Conservation (phyloP, 345 rosid species). For the Hypericum androsaemum region DNA sequence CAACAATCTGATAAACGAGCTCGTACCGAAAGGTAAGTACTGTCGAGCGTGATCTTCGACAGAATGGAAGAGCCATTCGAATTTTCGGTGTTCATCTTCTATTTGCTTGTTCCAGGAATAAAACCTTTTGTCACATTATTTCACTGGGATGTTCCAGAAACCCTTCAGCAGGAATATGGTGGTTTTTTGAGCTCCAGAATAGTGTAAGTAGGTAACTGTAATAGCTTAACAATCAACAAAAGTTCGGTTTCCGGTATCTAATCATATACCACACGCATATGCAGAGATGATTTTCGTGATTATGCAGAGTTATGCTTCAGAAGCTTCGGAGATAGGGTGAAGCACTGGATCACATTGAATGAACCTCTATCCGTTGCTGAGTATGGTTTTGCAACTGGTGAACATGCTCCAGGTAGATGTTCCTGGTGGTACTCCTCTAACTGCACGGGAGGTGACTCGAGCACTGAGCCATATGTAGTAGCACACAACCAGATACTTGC, state of each 20-base stretch:
- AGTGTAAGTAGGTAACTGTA: neutral
- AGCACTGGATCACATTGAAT: slow-evolving; percentile 12
- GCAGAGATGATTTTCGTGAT: slow-evolving; percentile 10
- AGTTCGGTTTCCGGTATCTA: slow-evolving; percentile 6
- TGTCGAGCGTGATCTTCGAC: no score
- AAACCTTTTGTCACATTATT: neutral
- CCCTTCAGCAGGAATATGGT: neutral
- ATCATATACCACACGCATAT: neutral
- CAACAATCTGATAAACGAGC: slow-evolving; percentile 2
- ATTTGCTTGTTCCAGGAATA: neutral
- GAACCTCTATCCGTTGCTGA: neutral
- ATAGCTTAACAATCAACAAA: neutral
- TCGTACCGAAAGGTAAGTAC: neutral
- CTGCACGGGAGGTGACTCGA: slow-evolving; percentile 10
- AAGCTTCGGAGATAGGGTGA: slow-evolving; percentile 17
- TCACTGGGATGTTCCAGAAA: slow-evolving; percentile 1
- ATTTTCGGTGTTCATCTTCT: neutral
- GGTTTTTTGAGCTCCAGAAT: slow-evolving; percentile 1
- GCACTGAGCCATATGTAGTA: slow-evolving; percentile 14
- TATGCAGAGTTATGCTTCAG: slow-evolving; percentile 9
- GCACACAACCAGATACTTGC: slow-evolving; percentile 9
- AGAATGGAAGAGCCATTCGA: no score
- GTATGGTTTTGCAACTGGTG: neutral
- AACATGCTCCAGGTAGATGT: slow-evolving; percentile 8
- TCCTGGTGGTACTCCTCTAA: slow-evolving; percentile 1